These are phyloP conservation scores for Melastoma malabathricum DNA, from an alignment of 345 rosid species.

Conservation along the genomic window DNA sequence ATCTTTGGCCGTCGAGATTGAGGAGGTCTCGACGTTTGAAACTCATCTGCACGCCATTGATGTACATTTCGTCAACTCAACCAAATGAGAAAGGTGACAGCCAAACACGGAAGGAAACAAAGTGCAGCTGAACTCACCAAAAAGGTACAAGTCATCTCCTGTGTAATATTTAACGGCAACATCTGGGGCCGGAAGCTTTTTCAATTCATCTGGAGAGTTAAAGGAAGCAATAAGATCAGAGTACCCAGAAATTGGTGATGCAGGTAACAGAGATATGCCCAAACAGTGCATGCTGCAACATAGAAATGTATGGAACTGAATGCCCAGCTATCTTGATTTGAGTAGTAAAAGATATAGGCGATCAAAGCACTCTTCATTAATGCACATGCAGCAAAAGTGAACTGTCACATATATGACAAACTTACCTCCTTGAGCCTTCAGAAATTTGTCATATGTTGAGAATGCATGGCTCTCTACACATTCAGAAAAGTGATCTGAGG, in stretches of 20 bases:
- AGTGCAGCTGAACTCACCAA: constrained; percentile 41
- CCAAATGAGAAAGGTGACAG: not conserved
- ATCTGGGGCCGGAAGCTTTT: constrained; percentile 75
- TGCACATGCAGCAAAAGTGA: too few relatives aligned
- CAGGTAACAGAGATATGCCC: too few relatives aligned
- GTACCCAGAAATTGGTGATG: too few relatives aligned
- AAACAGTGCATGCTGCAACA: too few relatives aligned
- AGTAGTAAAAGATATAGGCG: too few relatives aligned
- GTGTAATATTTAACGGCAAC: constrained; percentile 86
- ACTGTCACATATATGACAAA: not conserved
- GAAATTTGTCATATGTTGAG: constrained; percentile 91
- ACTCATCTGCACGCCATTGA: constrained; percentile 46
- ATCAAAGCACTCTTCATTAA: too few relatives aligned
- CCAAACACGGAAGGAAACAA: not conserved
- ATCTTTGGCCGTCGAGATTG: constrained; percentile 83
- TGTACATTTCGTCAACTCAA: not conserved
- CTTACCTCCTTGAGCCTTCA: constrained; percentile 75
- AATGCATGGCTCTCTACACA: constrained; percentile 88
- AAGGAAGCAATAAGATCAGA: not conserved
- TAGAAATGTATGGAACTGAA: too few relatives aligned
- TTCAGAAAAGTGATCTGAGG: constrained; percentile 90
- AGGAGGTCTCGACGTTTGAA: constrained; percentile 81
- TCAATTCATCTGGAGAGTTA: constrained; percentile 53
- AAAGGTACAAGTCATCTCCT: constrained; percentile 74
- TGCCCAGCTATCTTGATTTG: too few relatives aligned